Base-by-base conservation (phyloP, 2,329 filamentous ascomycete species). In the Rutstroemia sp. region DNA sequence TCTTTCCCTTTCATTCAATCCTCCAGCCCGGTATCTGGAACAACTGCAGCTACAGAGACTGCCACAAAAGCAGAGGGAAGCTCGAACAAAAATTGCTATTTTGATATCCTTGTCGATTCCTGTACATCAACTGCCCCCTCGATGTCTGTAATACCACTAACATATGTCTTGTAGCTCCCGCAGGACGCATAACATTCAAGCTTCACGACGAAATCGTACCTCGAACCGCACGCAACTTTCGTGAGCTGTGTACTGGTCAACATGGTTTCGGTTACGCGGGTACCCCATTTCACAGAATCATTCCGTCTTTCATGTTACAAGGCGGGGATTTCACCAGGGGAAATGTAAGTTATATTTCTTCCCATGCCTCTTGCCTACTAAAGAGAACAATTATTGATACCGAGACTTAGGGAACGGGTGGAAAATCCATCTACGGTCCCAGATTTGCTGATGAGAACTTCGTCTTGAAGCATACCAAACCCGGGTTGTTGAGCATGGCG, bases 361-460 rank as follows among this genome's bases (percentile, higher is more conserved):
- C 30, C 9, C 12, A 34, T 34, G 30, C 3, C 30, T 12, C 30
- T 12, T 10, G 10, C 30, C 30, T 14, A 12, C 30, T 34, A 12
- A 34, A 34, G 30, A 34, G 30, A 3, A 34, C 9, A 9, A 12
- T 34, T 34, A 34, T 34, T 34, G 30, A 34, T 27, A 67, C 57
- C 46, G 21, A 19, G 1, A 56, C 23, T 48, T 56, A 95, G 90
- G 89, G 89, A 54, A 63, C 90, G 57, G 90, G 89, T 77, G 89
- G 90, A 75, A 88, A 87, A 77, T 95, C 89, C 73, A 95, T 95
- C 82, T 95, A 94, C 75, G 90, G 90, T 68, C 88, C 92, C 76
- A 94, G 92, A 81, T 95, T 95, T 72, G 76, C 83, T 68, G 90
- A 95, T 72, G 90, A 95, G 86, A 95, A 95, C 86, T 95, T 95